Evolutionary conservation across 2,329 filamentous ascomycete species (phyloP).

Genomic region (Boeremia exigua): DNA sequence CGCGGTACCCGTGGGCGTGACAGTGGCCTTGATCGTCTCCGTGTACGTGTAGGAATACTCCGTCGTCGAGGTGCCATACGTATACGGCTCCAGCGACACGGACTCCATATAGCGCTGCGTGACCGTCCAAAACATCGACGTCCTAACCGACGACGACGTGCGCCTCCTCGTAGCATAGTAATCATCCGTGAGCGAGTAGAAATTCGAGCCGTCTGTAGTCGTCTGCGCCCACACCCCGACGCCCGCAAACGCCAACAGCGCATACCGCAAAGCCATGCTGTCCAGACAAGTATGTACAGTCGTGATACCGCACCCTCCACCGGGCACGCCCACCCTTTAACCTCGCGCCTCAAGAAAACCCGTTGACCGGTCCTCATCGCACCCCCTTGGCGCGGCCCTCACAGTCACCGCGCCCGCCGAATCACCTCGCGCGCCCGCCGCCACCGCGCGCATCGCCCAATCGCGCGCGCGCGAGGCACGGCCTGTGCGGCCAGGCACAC

Average conservation of each 20-base stretch:
- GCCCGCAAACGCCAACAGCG: conserved; percentile 20
- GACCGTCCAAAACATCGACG: conserved; percentile 35
- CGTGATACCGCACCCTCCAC: conserved; percentile 2
- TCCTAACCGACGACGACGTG: not conserved
- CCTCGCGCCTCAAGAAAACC: too few relatives aligned
- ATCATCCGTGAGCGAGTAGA: conserved; percentile 9
- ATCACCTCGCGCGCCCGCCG: too few relatives aligned
- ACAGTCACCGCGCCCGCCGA: too few relatives aligned
- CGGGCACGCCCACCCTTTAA: too few relatives aligned
- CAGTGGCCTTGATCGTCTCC: conserved; percentile 29
- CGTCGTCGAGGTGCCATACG: conserved; percentile 7
- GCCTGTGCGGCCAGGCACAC: too few relatives aligned
- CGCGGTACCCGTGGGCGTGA: conserved; percentile 34
- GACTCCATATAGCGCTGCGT: conserved; percentile 28
- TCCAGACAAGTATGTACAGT: conserved; percentile 3
- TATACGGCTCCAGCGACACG: conserved; percentile 23
- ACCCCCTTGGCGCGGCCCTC: too few relatives aligned
- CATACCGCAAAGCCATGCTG: conserved; percentile 25
- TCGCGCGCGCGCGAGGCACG: too few relatives aligned
- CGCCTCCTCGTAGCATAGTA: conserved; percentile 11
- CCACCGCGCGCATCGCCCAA: too few relatives aligned
- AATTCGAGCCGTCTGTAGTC: conserved; percentile 1
- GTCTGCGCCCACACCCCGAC: conserved; percentile 14
- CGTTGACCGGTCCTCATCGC: too few relatives aligned
- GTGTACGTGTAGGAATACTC: conserved; percentile 19